Percentiles rank a stretch among this genome's conserved stretches.
Evolutionary conservation across 768 basidiomycete species (phyloP).

Genomic region (Rhodotorula sphaerocarpa): DNA sequence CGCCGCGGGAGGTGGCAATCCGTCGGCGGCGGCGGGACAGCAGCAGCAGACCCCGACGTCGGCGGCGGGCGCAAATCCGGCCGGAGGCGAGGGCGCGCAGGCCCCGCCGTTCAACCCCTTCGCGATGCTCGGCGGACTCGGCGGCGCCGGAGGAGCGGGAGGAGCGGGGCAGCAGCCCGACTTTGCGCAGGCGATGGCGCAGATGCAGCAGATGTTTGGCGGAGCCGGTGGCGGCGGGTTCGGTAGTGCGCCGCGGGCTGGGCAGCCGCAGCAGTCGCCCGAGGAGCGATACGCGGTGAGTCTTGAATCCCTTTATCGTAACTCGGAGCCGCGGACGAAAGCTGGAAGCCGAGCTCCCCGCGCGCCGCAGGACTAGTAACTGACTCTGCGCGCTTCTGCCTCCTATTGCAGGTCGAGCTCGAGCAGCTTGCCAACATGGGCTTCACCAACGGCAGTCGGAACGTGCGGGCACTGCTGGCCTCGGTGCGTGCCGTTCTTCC

Average conservation of each 20-base stretch:
- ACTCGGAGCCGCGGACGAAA: too few species aligned
- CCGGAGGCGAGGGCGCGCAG: background rate
- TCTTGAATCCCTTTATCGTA: background rate
- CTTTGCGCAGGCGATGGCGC: slow-evolving; percentile 9
- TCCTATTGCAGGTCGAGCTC: slow-evolving; percentile 47
- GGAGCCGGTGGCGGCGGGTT: slow-evolving; percentile 31
- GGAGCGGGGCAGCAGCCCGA: slow-evolving; percentile 1
- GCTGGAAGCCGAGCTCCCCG: too few species aligned
- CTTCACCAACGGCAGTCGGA: slow-evolving; percentile 78
- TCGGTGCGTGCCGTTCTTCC: slow-evolving; percentile 68
- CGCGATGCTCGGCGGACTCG: slow-evolving; percentile 8
- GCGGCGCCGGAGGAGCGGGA: slow-evolving; percentile 13
- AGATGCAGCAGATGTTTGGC: slow-evolving; percentile 23
- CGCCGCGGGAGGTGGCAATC: slow-evolving; percentile 19
- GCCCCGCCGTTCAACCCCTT: slow-evolving; percentile 21
- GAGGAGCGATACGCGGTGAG: slow-evolving; percentile 82
- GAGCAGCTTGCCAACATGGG: slow-evolving; percentile 88
- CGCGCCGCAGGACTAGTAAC: too few species aligned
- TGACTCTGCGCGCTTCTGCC: background rate
- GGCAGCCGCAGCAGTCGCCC: slow-evolving; percentile 48
- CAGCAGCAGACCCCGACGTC: background rate
- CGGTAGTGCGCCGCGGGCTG: slow-evolving; percentile 26
- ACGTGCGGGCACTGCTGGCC: slow-evolving; percentile 77
- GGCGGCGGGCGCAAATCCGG: slow-evolving; percentile 1
- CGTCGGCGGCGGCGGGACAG: slow-evolving; percentile 11